Evolutionary conservation across 352 stramenopile species (phyloP).

Genomic region (Phytophthora fragariaefolia): DNA sequence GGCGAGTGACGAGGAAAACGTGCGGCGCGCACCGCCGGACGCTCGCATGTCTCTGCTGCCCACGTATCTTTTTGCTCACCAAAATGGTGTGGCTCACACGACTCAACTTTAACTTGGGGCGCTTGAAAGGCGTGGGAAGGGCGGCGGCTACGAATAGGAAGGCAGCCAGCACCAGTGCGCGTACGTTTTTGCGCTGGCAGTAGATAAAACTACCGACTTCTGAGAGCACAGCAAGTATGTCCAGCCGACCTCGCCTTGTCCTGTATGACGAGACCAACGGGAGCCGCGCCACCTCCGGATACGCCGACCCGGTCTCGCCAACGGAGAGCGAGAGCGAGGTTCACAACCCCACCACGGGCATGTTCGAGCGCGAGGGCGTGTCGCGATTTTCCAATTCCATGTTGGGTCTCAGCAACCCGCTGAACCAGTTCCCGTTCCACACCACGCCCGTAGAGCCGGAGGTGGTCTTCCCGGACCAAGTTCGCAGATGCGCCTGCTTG

Average conservation of each 20-base stretch:
- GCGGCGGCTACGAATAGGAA: slow-evolving; percentile 20
- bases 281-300: slow-evolving; percentile 18
- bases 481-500: slow-evolving; percentile 33
- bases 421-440: slow-evolving; percentile 20
- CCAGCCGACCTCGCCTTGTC: slow-evolving; percentile 24
- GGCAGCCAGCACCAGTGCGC: not conserved
- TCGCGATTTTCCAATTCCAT: slow-evolving; percentile 34
- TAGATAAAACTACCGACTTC: not conserved
- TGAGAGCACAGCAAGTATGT: slow-evolving; percentile 4
- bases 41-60: not conserved
- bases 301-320: slow-evolving; percentile 30
- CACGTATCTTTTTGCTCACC: not conserved
- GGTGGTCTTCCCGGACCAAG: slow-evolving; percentile 28
- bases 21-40: slow-evolving; percentile 9
- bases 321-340: slow-evolving; percentile 34
- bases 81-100: slow-evolving; percentile 22
- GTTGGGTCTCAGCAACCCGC: slow-evolving; percentile 14
- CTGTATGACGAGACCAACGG: slow-evolving; percentile 26
- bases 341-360: slow-evolving; percentile 35
- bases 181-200: not conserved
- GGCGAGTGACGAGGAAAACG: slow-evolving; percentile 8
- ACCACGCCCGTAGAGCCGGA: slow-evolving; percentile 19
- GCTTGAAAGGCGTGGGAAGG: slow-evolving; percentile 1
- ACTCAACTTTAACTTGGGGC: slow-evolving; percentile 34
- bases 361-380: slow-evolving; percentile 28